Evolutionary conservation across 345 rosid genomes (phyloP).

Genomic region (Capsella bursapastoris): DNA sequence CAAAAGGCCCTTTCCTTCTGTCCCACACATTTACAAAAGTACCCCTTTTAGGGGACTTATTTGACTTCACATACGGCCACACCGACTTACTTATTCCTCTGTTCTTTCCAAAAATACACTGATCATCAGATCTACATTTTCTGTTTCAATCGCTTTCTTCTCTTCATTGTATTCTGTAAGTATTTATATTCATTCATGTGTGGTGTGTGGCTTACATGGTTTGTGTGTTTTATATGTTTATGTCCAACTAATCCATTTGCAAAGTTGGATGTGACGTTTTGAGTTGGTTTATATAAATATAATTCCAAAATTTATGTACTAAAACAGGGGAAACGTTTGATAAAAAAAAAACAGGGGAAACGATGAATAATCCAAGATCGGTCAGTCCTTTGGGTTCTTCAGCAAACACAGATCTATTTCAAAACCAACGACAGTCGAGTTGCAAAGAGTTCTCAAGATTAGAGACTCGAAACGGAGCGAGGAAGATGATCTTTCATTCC

Average conservation of each 20-base stretch:
- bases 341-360: neutral
- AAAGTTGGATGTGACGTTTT: constrained; percentile 21
- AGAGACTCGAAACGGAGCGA: constrained; percentile 29
- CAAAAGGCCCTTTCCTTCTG: neutral
- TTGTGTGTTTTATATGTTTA: neutral
- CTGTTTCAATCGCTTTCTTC: constrained; percentile 37
- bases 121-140: constrained; percentile 30
- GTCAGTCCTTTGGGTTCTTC: constrained; percentile 25
- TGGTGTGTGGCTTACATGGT: neutral
- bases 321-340: neutral
- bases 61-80: constrained; percentile 21
- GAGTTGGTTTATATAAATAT: constrained; percentile 3
- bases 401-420: constrained; percentile 29
- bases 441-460: constrained; percentile 33
- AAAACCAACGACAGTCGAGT: constrained; percentile 11
- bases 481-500: constrained; percentile 53
- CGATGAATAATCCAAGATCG: constrained; percentile 34
- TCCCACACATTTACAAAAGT: neutral
- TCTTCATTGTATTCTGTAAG: constrained; percentile 19
- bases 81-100: constrained; percentile 25
- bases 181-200: neutral
- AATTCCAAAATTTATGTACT: neutral
- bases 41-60: constrained; percentile 7
- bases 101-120: neutral
- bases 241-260: constrained; percentile 2